Evolutionary conservation across 2,329 filamentous ascomycete species (phyloP), one percentile per base, ranked within the genome.

Genomic region (Hyphodiscus sp.): DNA sequence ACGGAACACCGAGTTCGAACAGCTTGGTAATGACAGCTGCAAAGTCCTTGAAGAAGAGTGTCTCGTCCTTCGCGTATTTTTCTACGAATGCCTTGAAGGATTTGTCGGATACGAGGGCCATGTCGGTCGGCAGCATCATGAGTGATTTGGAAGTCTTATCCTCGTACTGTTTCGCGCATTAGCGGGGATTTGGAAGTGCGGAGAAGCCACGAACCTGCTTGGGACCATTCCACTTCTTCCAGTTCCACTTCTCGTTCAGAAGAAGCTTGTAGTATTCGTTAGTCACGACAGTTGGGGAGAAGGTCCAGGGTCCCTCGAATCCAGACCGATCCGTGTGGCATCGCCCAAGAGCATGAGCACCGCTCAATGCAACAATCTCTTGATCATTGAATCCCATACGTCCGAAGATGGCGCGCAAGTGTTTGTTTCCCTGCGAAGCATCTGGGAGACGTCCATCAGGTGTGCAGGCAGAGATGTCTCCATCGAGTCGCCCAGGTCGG

Each of bases 301-400:
- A 94, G 62, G 89, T 90, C 91, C 91, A 96, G 51, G 91, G 90
- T 1, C 94, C 94, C 1, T 87, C 81, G 72, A 83, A 97, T 59
- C 92, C 92, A 59, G 85, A 90, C 69, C 92, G 89, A 73, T 94
- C 87, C 9, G 84, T 78, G 79, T 97, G 94, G 60, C 88, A 95
- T 62, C 91, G 89, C 58, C 91, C 91, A 41, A 96, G 81, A 50
- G 89, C 87, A 75, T 96, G 91, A 47, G 87, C 91, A 63, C 91
- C 91, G 20, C 80, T 79, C 50, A 97, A 81, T 29, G 92, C 94
- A 45, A 96, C 92, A 69, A 97, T 97, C 74, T 96, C 91, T 67
- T 88, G 88, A 75, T 99, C 92, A 72, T 94, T 87, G 80, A 96
- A 97, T 63, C 92, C 92, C 92, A 97, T 97, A 70, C 92, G 90